Base-by-base conservation (phyloP, 768 basidiomycete genomes). In the Leucosporidium yakuticum region DNA sequence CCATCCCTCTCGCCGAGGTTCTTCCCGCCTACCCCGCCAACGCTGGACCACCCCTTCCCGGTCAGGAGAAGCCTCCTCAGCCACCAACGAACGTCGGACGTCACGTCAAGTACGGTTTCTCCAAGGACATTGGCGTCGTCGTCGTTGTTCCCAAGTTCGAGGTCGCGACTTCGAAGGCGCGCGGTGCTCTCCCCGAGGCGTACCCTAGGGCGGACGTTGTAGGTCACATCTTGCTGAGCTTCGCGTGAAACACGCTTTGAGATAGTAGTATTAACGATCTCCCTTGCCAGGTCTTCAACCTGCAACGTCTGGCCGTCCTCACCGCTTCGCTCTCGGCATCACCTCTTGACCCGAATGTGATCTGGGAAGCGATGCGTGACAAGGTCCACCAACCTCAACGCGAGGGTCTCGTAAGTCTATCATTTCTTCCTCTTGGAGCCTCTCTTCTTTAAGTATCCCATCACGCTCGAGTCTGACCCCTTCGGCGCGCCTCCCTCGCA, bases 351-450 rank as follows among this genome's bases (percentile, higher is more conserved):
- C 86, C 96, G 0, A 89, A 87, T 27, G 85, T 99, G n/a, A 97
- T 98, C 66, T 98, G 95, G 79, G 95, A 98, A 77, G 95, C 95
- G 2, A 98, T 98, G 96, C 95, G 97, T 76, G 96, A 99, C 80
- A 86, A 90, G 62, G 84, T 99, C 20, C 96, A 99, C 78, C 96
- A 99, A 77, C 96, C 96, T 1, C 98, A 97, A 78, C 87, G 96
- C 36, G 91, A 88, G 79, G 78, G 83, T 32, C 82, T 99, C 65
- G 71, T 71, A 32, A 27, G 74, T 68, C 12, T n/a, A n/a, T 54
- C 19, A 2, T 39, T 27, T 29, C 36, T 55, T 39, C 49, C 9
- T 1, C 31, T 15, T 21, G 31, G 49, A 60, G 29, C 31, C 49
- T 15, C 44, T 36, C 62, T 61, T 54, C 25, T 58, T 39, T 20